These are phyloP conservation scores for Rhizopogon salebrosus DNA, from an alignment of 768 basidiomycete genomes.

Conservation along the genomic window DNA sequence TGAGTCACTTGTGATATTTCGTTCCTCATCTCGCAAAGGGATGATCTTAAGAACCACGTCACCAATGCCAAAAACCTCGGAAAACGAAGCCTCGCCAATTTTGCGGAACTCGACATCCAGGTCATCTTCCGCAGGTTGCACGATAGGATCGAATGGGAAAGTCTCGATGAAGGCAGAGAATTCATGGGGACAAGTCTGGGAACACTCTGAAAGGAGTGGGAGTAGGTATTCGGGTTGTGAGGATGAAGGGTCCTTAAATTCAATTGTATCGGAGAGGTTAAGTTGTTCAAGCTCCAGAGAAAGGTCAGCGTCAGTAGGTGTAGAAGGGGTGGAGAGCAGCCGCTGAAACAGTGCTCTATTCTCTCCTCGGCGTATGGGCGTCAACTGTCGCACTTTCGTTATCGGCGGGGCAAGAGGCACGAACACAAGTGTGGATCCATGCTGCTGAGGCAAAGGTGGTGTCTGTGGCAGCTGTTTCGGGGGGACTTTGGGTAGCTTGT, in stretches of 20 bases:
- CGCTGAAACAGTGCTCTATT: slow-evolving; percentile 29
- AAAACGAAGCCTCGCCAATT: slow-evolving; percentile 95
- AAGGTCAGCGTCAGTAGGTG: slow-evolving; percentile 45
- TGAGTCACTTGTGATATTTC: slow-evolving; percentile 23
- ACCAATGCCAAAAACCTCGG: slow-evolving; percentile 90
- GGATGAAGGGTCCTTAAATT: slow-evolving; percentile 41
- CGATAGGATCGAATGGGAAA: slow-evolving; percentile 70
- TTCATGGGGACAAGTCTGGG: slow-evolving; percentile 63
- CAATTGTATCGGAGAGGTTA: slow-evolving; percentile 43
- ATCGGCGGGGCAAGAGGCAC: slow-evolving; percentile 15
- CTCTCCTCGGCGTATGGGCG: slow-evolving; percentile 53
- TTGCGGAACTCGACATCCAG: slow-evolving; percentile 56
- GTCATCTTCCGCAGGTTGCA: slow-evolving; percentile 30
- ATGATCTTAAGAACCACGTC: slow-evolving; percentile 89
- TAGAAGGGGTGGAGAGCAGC: slow-evolving; percentile 52
- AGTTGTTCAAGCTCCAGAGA: slow-evolving; percentile 29
- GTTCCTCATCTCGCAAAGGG: slow-evolving; percentile 59
- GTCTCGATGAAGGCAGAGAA: slow-evolving; percentile 81
- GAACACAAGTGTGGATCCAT: slow-evolving; percentile 4
- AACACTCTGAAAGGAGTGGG: slow-evolving; percentile 67
- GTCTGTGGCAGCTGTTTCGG: slow-evolving; percentile 1
- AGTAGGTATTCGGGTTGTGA: slow-evolving; percentile 48
- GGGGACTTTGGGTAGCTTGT: slow-evolving; percentile 11
- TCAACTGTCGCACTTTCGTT: slow-evolving; percentile 54
- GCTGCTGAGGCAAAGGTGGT: not conserved